Evolutionary conservation across 202 grass and related monocot genomes (phyloP).

Genomic region (Panicum hallii): DNA sequence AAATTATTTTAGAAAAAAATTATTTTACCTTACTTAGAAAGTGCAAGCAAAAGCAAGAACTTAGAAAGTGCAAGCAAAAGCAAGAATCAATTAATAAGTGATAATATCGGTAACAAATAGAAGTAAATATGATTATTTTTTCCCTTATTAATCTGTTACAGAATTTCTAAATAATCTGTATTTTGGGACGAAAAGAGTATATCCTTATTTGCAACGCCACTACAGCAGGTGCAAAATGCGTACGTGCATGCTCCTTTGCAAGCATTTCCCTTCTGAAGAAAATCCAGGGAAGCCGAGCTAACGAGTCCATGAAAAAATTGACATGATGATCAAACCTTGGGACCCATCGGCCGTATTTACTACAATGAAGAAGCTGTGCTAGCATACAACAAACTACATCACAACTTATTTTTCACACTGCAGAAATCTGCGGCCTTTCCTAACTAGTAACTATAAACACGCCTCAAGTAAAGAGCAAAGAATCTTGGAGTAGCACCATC

Average conservation of each 20-base stretch:
- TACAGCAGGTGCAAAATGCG: background rate
- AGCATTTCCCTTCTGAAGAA: background rate
- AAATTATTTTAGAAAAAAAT: too few species aligned
- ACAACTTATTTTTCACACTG: background rate
- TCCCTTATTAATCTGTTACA: too few species aligned
- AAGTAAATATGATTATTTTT: too few species aligned
- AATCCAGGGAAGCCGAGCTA: background rate
- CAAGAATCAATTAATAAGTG: too few species aligned
- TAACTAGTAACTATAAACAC: background rate
- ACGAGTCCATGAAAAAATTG: background rate
- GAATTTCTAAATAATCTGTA: too few species aligned
- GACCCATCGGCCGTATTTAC: background rate
- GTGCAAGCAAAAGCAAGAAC: too few species aligned
- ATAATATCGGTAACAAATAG: too few species aligned
- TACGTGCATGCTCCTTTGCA: background rate
- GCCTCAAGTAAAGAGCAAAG: background rate
- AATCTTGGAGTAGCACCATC: background rate
- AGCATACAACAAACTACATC: background rate
- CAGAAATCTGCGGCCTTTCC: background rate
- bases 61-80: too few species aligned
- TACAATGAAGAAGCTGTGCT: background rate
- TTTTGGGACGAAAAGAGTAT: too few species aligned
- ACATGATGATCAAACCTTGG: background rate
- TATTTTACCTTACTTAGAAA: too few species aligned
- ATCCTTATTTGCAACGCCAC: background rate